Evolutionary conservation across 2,329 filamentous ascomycete species (phyloP).

Genomic region (Diatrype stigma): DNA sequence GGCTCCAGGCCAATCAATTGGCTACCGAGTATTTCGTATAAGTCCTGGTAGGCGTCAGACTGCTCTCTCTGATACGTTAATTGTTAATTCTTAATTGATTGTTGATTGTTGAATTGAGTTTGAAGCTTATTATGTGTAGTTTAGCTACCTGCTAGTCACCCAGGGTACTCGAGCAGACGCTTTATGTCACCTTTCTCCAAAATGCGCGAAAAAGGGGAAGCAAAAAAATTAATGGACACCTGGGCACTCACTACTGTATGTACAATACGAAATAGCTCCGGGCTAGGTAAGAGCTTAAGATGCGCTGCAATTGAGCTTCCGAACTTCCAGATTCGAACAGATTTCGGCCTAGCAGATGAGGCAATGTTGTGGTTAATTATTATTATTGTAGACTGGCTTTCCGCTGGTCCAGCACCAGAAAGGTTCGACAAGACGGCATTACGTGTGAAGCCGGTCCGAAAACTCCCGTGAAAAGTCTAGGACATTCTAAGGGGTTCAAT

Average conservation of each 20-base stretch:
- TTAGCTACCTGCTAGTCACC: no score
- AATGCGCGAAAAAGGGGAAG: background rate
- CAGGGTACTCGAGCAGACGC: no score
- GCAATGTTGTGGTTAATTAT: no score
- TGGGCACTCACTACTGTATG: no score
- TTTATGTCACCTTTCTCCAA: background rate
- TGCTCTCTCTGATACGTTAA: background rate
- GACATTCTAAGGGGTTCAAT: no score
- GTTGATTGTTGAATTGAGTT: background rate
- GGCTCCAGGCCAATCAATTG: no score
- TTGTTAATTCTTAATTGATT: background rate
- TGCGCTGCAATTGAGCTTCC: background rate
- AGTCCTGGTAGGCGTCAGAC: no score
- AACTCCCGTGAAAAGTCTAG: background rate
- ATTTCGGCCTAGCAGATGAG: no score
- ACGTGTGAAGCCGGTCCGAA: background rate
- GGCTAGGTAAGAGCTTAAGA: no score
- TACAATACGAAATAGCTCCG: no score
- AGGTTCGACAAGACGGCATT: background rate
- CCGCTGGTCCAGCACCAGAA: background rate
- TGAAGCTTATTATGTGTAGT: background rate
- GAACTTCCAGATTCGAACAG: background rate
- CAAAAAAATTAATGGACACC: background rate
- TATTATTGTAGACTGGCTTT: no score
- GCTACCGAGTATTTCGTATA: no score